phyloP scores from a whole-genome alignment of 257 asterid species.

The Nicotiana otophora region DNA sequence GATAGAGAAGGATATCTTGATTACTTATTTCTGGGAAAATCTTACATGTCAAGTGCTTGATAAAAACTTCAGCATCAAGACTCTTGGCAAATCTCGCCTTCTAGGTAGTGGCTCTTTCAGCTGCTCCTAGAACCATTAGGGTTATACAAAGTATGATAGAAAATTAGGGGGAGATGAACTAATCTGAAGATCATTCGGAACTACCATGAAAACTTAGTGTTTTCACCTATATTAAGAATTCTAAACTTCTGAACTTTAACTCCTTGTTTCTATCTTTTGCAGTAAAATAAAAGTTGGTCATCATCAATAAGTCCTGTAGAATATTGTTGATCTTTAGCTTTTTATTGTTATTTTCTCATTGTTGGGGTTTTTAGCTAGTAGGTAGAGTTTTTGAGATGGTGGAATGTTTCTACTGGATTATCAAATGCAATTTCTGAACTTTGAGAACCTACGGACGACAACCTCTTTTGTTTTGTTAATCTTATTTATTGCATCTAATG shows the following conservation, averaged over 20 bases:
- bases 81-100: not conserved
- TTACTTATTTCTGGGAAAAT: not conserved
- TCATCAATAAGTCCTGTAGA: not conserved
- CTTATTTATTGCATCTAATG: not conserved
- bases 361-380: not conserved
- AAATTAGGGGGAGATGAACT: not conserved
- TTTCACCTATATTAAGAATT: not conserved
- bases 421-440: not conserved
- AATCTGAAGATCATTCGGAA: not conserved
- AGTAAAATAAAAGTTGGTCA: not conserved
- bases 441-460: not conserved
- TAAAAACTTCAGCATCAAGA: not conserved
- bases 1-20: not conserved
- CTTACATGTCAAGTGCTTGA: not conserved
- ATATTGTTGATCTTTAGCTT: not conserved
- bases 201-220: not conserved
- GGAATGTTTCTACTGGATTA: not conserved
- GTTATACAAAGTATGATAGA: not conserved
- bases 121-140: not conserved
- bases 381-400: constrained; percentile 1
- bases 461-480: not conserved
- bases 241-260: not conserved
- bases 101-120: not conserved
- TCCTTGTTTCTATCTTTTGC: not conserved
- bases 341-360: not conserved